A percentile compares a stretch with the other conserved stretches of the same genome.
Conservation (phyloP, 495 filamentous ascomycete genomes). For the Lepidopterella palustris region DNA sequence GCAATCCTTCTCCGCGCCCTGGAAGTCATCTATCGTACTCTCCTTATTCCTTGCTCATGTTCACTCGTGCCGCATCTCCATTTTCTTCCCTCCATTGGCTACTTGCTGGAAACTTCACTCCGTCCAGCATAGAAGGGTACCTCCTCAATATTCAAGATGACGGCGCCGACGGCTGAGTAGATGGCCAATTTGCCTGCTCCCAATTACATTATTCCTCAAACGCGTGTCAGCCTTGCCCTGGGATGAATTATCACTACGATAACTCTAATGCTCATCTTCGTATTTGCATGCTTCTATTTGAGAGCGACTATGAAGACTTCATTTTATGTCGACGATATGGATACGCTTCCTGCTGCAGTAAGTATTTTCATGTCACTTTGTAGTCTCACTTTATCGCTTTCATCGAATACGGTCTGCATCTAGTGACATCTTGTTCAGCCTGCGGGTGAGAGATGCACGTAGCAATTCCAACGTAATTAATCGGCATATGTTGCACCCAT, state of each 20-base stretch:
- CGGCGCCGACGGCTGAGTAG: conserved; percentile 12
- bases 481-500: conserved; percentile 12
- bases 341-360: conserved; percentile 16
- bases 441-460: too few relatives aligned
- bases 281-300: conserved; percentile 14
- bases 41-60: neutral
- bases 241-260: conserved; percentile 10
- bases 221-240: conserved; percentile 6
- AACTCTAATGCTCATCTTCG: conserved; percentile 13
- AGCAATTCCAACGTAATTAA: neutral
- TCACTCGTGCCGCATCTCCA: neutral
- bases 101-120: neutral
- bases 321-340: conserved; percentile 17
- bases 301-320: conserved; percentile 9
- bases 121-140: neutral
- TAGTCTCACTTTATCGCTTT: neutral
- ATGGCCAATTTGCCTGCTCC: conserved; percentile 18
- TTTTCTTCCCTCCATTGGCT: neutral
- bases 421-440: neutral
- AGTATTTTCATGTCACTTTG: neutral
- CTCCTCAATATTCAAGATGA: neutral
- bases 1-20: neutral
- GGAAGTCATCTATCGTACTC: neutral
- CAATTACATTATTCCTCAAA: conserved; percentile 16
- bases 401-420: neutral